A percentile compares a stretch with the other conserved stretches of the same genome.
phyloP scores from a whole-genome alignment of 2,329 filamentous ascomycete genomes.

The Fusarium solani-melongenae region DNA sequence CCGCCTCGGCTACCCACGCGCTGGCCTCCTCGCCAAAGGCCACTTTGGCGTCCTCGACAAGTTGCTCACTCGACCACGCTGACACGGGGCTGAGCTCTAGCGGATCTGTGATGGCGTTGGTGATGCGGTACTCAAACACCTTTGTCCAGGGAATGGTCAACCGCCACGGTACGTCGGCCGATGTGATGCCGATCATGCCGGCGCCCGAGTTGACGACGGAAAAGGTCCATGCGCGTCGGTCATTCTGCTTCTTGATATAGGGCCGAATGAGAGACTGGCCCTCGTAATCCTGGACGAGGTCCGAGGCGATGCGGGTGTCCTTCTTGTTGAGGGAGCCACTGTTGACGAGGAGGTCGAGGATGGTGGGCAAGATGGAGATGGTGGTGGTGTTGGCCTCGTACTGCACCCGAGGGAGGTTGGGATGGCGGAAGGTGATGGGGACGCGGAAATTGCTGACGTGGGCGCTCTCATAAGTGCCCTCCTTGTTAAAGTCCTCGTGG shows the following conservation, averaged over 20 bases:
- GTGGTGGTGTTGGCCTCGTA: conserved; percentile 48
- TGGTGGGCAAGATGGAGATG: conserved; percentile 48
- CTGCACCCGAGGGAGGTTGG: conserved; percentile 45
- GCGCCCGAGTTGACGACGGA: conserved; percentile 50
- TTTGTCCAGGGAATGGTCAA: conserved; percentile 48
- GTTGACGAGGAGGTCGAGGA: conserved; percentile 49
- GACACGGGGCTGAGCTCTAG: conserved; percentile 42
- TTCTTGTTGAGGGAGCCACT: conserved; percentile 46
- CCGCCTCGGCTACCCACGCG: conserved; percentile 44
- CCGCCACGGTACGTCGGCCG: conserved; percentile 46
- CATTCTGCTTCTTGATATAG: conserved; percentile 38
- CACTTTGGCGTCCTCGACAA: conserved; percentile 33
- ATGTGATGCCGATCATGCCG: conserved; percentile 47
- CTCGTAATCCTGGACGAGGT: conserved; percentile 48
- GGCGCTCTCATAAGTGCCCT: conserved; percentile 48
- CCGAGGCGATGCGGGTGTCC: conserved; percentile 39
- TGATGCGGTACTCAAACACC: conserved; percentile 48
- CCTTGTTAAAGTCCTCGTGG: conserved; percentile 45
- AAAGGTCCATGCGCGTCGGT: conserved; percentile 48
- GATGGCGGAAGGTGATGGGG: conserved; percentile 48
- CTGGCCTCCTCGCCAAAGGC: conserved; percentile 39
- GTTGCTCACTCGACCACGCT: conserved; percentile 41
- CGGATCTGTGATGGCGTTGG: conserved; percentile 43
- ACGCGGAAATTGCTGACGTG: conserved; percentile 49
- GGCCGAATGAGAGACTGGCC: conserved; percentile 50